Conservation (phyloP, 257 asterid genomes). For the Scutellaria barbata region DNA sequence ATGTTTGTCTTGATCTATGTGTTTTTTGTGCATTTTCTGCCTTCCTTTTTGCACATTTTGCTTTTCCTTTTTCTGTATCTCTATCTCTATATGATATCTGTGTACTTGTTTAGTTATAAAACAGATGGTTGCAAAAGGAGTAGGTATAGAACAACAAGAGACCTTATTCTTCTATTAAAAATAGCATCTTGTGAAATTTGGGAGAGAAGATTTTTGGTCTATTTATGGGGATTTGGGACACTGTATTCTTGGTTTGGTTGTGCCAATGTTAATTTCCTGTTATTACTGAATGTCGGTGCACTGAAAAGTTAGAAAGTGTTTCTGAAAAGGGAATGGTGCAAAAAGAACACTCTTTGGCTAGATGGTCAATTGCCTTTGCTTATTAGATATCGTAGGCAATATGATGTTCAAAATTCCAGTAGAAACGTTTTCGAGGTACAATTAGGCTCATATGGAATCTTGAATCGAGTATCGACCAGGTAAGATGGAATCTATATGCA, state of each 20-base stretch:
- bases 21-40: background rate
- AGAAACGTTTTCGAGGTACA: background rate
- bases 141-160: background rate
- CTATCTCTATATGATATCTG: background rate
- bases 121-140: constrained; percentile 17
- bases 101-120: constrained; percentile 5
- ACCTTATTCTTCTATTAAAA: background rate
- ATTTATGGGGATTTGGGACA: constrained; percentile 18
- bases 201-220: constrained; percentile 33
- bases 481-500: background rate
- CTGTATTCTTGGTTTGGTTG: constrained; percentile 26
- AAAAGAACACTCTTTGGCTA: constrained; percentile 17
- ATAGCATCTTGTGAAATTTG: constrained; percentile 13
- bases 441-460: constrained; percentile 18
- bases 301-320: constrained; percentile 12
- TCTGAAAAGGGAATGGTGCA: constrained; percentile 20
- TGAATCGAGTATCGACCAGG: constrained; percentile 19
- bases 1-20: constrained; percentile 14
- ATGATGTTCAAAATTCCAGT: constrained; percentile 13
- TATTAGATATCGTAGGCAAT: constrained; percentile 1
- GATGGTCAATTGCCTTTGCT: constrained; percentile 20
- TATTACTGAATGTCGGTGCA: background rate
- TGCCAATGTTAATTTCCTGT: constrained; percentile 8
- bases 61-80: background rate
- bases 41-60: background rate